Percentiles rank a stretch among this genome's conserved stretches.
Conservation (phyloP, 1,284 basidiomycete genomes). For the Boletus albobrunnescens region DNA sequence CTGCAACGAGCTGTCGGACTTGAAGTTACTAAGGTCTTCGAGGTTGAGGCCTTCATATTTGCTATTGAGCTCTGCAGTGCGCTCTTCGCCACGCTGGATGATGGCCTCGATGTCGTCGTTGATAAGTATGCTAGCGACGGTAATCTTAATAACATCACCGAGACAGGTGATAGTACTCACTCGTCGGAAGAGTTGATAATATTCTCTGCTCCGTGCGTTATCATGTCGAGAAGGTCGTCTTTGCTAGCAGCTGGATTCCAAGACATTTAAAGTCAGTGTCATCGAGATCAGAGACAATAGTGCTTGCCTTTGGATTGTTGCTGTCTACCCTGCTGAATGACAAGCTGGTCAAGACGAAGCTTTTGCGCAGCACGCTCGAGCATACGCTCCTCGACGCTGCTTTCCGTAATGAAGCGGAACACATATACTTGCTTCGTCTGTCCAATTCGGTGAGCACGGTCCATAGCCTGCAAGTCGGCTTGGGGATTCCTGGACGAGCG, state of each 20-base stretch:
- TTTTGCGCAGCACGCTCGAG: slow-evolving; percentile 97
- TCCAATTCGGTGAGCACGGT: slow-evolving; percentile 96
- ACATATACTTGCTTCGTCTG: slow-evolving; percentile 99
- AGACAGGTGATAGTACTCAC: slow-evolving; percentile 37
- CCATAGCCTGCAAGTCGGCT: slow-evolving; percentile 98
- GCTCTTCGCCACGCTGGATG: slow-evolving; percentile 88
- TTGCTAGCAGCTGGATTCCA: slow-evolving; percentile 74
- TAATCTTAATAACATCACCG: background rate
- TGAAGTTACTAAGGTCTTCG: slow-evolving; percentile 97
- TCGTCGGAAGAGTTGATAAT: slow-evolving; percentile 80
- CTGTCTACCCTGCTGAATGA: slow-evolving; percentile 93
- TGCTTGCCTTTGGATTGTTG: slow-evolving; percentile 61
- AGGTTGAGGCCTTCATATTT: slow-evolving; percentile 90
- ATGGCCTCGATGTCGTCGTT: slow-evolving; percentile 95
- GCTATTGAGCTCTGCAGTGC: slow-evolving; percentile 83
- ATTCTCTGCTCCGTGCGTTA: slow-evolving; percentile 95
- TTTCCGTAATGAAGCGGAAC: slow-evolving; percentile 96
- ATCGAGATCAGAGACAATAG: background rate
- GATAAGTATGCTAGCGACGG: slow-evolving; percentile 60
- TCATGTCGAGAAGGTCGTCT: slow-evolving; percentile 97
- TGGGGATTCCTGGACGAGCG: slow-evolving; percentile 79
- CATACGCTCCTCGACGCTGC: slow-evolving; percentile 96
- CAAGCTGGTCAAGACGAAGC: slow-evolving; percentile 91
- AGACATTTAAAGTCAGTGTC: background rate
- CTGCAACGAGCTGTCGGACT: slow-evolving; percentile 83